Evolutionary conservation across 345 rosid genomes (phyloP).

Genomic region (Gossypium thurberi): DNA sequence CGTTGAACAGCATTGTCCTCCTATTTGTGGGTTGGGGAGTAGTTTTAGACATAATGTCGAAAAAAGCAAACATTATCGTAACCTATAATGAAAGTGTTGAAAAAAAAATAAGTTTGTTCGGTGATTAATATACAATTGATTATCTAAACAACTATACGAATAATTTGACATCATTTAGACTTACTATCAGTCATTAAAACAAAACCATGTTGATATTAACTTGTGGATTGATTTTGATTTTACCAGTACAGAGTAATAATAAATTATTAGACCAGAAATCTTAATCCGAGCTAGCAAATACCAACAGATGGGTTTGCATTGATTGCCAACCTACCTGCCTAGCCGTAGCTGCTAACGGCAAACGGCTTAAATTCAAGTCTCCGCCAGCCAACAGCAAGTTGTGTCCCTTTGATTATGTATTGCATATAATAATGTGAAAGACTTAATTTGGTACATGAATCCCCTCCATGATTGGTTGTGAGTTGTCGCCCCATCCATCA

Average conservation of each 20-base stretch:
- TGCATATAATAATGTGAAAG: neutral
- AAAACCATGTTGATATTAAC: too few species aligned
- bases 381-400: neutral
- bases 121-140: too few species aligned
- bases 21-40: too few species aligned
- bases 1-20: fast-evolving
- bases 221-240: too few species aligned
- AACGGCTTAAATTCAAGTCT: neutral
- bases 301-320: neutral
- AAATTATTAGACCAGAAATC: too few species aligned
- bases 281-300: neutral
- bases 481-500: neutral
- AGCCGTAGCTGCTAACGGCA: neutral
- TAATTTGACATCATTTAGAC: too few species aligned
- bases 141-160: too few species aligned
- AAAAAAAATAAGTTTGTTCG: too few species aligned
- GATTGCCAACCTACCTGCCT: neutral
- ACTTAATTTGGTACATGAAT: neutral
- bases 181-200: too few species aligned
- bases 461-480: neutral
- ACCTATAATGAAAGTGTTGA: too few species aligned
- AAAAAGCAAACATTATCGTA: fast-evolving
- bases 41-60: too few species aligned
- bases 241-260: too few species aligned
- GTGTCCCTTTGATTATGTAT: neutral